Evolutionary conservation across 805 yeast genomes (phyloP), one percentile per base, ranked within the genome.

Genomic region (Saturnispora dispora): DNA sequence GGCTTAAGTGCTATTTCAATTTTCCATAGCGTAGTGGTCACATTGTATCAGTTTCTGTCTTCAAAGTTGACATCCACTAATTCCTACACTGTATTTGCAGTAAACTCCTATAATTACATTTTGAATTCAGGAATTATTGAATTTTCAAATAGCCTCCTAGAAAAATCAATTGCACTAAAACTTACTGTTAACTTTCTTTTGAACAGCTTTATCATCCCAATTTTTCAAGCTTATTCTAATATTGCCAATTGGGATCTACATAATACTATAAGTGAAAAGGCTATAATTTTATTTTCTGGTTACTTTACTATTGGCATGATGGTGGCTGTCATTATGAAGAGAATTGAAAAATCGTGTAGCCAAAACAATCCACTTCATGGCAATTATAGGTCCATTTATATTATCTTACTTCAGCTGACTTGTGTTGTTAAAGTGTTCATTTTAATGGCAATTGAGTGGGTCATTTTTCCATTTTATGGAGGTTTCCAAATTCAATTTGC

Each of bases 381-480:
- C 0, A 65, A 68, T 2, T 68, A 75, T 47, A 74, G 93, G 55
- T 65, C 69, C 10, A 47, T 77, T 2, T 84, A 78, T 60, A 72
- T 75, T 48, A 57, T 75, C 2, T 61, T 83, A 28, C 77, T 81
- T 59, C 83, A 80, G 52, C 55, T 80, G 9, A 67, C 74, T 20
- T 74, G 83, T 33, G 81, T 95, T 2, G 60, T 82, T 23, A 91
- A 90, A 63, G 95, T 91, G 13, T 78, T 87, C 52, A 59, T 77
- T 11, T 75, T 93, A 25, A 85, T 90, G 61, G 76, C 82, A 5
- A 76, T 88, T 46, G 99, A 93, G 63, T 74, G 89, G 47, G 74
- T 85, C n/a, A 71, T 83, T 6, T 91, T 93, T 70, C 99, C 99
- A 1, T 73, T 85, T 0, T 81, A 81, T 58, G 89, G 97, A 60